Evolutionary conservation across 768 basidiomycete genomes (phyloP), one percentile per base, ranked within the genome.

Genomic region (Mycena leptocephala): DNA sequence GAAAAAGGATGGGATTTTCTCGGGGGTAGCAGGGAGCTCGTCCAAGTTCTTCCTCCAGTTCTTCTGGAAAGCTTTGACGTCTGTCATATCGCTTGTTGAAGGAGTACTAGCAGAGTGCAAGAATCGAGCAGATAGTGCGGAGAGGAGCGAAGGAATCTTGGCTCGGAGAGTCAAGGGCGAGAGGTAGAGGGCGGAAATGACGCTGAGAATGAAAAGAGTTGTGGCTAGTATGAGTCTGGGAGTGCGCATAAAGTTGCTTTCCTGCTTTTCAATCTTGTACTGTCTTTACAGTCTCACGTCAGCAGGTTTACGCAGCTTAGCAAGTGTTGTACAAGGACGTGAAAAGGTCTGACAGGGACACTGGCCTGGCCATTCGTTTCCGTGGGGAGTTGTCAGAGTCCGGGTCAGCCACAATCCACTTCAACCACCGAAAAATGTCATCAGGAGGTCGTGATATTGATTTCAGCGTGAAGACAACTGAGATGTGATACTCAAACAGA

Each of bases 1-100:
- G 88, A 94, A 96, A 86, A 96, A 93, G 0, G 91, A 86, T 0
- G 95, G 95, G 26, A 95, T 93, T 43, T 89, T 89, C n/a, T 88
- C 82, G 5, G 92, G 90, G 1, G 89, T 90, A 5, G 88, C 79
- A 0, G 93, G 93, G 0, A 94, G 87, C 0, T 87, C 83, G 2
- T 91, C 87, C 5, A 94, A 87, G 3, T 90, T 91, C 55, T 86
- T 85, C 55, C 82, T 83, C 92, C 92, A 94, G 74, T 87, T 85
- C 0, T 80, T 74, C 33, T 84, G 86, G 11, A 87, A 85, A 69
- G 84, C 86, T 4, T 90, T 83, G 43, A 79, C 33, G 74, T 71
- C 70, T 35, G 68, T 65, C 51, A 63, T 74, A 48, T 74, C 20
- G 39, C 63, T 71, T 37, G 48, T 5, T 30, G 66, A 37, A 24